Percentiles rank a stretch among this genome's conserved stretches.
These are phyloP conservation scores for Rutstroemia sp. DNA, from an alignment of 2,329 filamentous ascomycete species.

Conservation along the genomic window DNA sequence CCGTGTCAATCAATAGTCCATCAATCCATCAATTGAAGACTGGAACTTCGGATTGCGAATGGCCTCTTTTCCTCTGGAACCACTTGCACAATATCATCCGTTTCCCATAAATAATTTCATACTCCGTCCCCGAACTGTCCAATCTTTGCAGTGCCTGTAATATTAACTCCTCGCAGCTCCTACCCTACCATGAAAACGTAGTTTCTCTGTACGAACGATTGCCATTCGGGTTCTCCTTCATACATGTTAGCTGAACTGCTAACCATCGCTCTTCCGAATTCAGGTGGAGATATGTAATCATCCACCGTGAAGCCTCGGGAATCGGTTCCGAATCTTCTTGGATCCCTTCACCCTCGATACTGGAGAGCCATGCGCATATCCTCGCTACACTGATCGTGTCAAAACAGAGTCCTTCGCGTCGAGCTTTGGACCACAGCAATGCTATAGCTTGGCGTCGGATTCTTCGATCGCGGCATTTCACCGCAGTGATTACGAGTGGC, in stretches of 20 bases:
- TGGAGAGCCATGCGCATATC: conserved; percentile 27
- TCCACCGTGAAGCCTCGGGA: conserved; percentile 22
- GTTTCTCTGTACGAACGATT: conserved; percentile 24
- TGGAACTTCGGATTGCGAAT: background rate
- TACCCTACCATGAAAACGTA: conserved; percentile 27
- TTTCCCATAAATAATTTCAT: background rate
- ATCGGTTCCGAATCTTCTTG: conserved; percentile 23
- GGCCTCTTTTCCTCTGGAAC: too few relatives aligned
- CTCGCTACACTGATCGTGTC: conserved; percentile 27
- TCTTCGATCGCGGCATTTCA: conserved; percentile 26
- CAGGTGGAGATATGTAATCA: conserved; percentile 26
- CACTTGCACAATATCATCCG: too few relatives aligned
- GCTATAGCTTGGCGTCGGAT: conserved; percentile 26
- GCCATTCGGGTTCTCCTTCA: conserved; percentile 19
- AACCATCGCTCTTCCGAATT: conserved; percentile 28
- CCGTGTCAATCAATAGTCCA: background rate
- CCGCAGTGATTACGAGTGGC: conserved; percentile 25
- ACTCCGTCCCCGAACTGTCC: background rate
- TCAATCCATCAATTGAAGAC: background rate
- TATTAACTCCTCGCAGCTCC: background rate
- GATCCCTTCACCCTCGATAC: conserved; percentile 27
- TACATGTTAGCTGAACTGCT: conserved; percentile 25
- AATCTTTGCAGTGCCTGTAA: background rate
- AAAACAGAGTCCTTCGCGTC: conserved; percentile 28
- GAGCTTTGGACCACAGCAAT: conserved; percentile 27